Conservation (phyloP, 805 yeast genomes). For the Cyberlindnera maritima region DNA sequence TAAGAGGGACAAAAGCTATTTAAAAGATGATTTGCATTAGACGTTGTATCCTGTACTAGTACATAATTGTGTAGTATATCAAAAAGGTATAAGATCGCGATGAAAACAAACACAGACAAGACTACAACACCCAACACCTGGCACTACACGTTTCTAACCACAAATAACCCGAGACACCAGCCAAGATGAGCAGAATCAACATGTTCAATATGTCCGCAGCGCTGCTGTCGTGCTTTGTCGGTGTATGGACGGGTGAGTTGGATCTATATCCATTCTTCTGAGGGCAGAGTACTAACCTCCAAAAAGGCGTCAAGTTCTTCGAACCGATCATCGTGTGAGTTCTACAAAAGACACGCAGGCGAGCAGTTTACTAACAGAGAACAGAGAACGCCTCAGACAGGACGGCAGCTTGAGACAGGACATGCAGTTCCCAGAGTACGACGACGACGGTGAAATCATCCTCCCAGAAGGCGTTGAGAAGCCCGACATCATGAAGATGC, state of each 20-base stretch:
- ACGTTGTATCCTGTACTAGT: no score
- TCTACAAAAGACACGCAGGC: neutral
- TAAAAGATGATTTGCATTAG: no score
- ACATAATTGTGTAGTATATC: no score
- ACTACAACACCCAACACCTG: no score
- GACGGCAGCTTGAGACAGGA: conserved; percentile 66
- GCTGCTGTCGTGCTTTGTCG: conserved; percentile 31
- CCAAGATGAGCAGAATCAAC: conserved; percentile 27
- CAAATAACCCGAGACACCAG: no score
- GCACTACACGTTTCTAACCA: no score
- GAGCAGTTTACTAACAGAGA: conserved; percentile 14
- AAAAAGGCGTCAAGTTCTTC: conserved; percentile 59
- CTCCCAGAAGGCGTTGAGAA: conserved; percentile 23
- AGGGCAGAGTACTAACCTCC: neutral
- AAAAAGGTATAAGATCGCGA: no score
- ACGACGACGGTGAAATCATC: conserved; percentile 39
- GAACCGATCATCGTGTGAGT: conserved; percentile 70
- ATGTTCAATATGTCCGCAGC: conserved; percentile 27
- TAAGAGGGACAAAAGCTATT: no score
- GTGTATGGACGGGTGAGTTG: conserved; percentile 44
- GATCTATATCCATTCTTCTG: neutral
- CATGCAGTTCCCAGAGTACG: conserved; percentile 53
- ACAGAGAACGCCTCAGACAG: conserved; percentile 57
- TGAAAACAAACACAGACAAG: neutral
- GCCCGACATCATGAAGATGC: conserved; percentile 13